Percentiles rank a stretch among this genome's conserved stretches.
Conservation (phyloP, 1,139 yeast genomes). For the Kodamaea ohmeri region DNA sequence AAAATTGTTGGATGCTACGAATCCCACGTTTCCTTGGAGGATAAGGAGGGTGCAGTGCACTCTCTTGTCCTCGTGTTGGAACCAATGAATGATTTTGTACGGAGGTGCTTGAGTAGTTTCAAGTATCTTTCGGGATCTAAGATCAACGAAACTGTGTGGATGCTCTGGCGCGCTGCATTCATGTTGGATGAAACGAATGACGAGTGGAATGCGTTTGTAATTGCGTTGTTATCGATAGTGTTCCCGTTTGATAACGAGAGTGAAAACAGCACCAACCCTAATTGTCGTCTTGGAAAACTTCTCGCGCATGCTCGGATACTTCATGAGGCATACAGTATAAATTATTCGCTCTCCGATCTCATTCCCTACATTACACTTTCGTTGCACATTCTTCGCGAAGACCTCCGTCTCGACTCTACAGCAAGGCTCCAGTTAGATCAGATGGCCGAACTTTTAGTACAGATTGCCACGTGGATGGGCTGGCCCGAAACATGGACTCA, state of each 20-base stretch:
- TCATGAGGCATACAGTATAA: slow-evolving; percentile 25
- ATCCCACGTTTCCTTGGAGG: slow-evolving; percentile 26
- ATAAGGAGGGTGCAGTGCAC: slow-evolving; percentile 25
- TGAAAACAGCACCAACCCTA: not conserved
- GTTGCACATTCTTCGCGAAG: slow-evolving; percentile 77
- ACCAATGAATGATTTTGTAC: slow-evolving; percentile 47
- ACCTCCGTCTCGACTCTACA: slow-evolving; percentile 56
- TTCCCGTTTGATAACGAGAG: slow-evolving; percentile 28
- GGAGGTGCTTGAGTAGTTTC: slow-evolving; percentile 47
- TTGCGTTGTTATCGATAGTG: slow-evolving; percentile 48
- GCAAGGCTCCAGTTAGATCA: slow-evolving; percentile 32
- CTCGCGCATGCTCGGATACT: slow-evolving; percentile 39
- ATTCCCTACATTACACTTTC: slow-evolving; percentile 66
- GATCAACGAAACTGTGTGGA: slow-evolving; percentile 55
- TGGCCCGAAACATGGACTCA: slow-evolving; percentile 71
- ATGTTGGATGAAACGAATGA: slow-evolving; percentile 38
- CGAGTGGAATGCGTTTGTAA: slow-evolving; percentile 65
- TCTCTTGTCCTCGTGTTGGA: slow-evolving; percentile 38
- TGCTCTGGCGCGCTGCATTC: slow-evolving; percentile 62
- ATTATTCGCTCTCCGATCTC: slow-evolving; percentile 45
- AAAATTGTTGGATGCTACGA: slow-evolving; percentile 32
- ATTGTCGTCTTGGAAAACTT: slow-evolving; percentile 28
- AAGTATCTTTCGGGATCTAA: slow-evolving; percentile 56
- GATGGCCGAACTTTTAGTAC: slow-evolving; percentile 57
- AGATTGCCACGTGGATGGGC: slow-evolving; percentile 63